These are phyloP conservation scores for Lentinula guzmanii DNA, from an alignment of 768 basidiomycete species.

Conservation along the genomic window DNA sequence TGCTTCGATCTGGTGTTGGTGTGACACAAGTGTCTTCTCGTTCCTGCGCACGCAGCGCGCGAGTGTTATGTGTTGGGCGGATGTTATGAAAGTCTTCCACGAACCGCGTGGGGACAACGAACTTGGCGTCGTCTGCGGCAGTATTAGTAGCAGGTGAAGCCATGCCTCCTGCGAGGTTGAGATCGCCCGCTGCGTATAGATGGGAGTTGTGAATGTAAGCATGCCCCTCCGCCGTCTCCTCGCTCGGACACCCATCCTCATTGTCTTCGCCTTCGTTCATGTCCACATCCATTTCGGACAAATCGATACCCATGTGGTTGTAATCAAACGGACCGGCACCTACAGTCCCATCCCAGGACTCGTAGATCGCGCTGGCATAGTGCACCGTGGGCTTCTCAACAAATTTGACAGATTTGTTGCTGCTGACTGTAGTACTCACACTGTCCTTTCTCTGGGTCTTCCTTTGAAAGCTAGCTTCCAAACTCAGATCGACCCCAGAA, in stretches of 20 bases:
- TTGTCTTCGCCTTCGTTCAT: conserved; percentile 2
- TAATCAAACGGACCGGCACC: conserved; percentile 10
- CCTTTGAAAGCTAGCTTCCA: not conserved
- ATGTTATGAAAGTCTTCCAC: not conserved
- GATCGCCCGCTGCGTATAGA: conserved; percentile 2
- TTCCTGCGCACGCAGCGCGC: not conserved
- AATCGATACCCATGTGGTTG: conserved; percentile 19
- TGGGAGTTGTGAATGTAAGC: conserved; percentile 7
- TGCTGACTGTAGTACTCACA: conserved; percentile 14
- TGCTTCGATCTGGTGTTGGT: conserved; percentile 20
- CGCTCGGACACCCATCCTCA: not conserved
- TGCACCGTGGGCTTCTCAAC: conserved; percentile 60
- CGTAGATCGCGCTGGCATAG: conserved; percentile 23
- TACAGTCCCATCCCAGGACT: conserved; percentile 5
- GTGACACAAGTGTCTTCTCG: conserved; percentile 18
- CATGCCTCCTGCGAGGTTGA: not conserved
- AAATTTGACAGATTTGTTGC: conserved; percentile 62
- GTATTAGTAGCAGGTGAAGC: not conserved
- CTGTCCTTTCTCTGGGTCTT: conserved; percentile 8
- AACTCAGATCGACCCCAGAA: not conserved
- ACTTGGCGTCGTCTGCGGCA: not conserved
- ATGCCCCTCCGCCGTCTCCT: not conserved
- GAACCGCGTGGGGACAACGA: not conserved
- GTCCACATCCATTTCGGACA: conserved; percentile 12
- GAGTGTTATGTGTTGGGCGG: not conserved